A percentile compares a stretch with the other conserved stretches of the same genome.
Conservation (phyloP, 306 rosid genomes). For the Rosa rugosa region DNA sequence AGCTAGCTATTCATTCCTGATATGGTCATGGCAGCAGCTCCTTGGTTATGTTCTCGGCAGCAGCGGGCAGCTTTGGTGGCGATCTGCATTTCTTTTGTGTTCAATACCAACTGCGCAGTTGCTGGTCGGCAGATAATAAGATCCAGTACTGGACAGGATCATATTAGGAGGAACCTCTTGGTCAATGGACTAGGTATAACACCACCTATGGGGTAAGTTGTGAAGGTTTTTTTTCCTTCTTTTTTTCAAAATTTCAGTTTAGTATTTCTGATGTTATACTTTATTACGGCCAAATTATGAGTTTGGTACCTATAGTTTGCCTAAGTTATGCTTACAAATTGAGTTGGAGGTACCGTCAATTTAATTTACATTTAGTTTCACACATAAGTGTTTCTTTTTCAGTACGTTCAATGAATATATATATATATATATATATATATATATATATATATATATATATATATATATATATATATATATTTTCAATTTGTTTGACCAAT, state of each 20-base stretch:
- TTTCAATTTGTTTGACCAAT: background rate
- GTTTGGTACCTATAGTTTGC: background rate
- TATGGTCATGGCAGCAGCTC: background rate
- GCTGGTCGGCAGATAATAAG: background rate
- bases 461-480: too few species aligned
- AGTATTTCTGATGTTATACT: background rate
- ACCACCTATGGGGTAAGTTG: conserved; percentile 11
- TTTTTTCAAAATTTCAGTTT: background rate
- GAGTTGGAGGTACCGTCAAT: background rate
- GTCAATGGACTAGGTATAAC: conserved; percentile 5
- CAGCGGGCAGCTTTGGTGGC: background rate
- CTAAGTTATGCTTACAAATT: background rate
- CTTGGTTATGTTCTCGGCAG: background rate
- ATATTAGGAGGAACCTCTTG: background rate
- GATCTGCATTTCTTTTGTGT: background rate
- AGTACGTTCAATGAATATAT: too few species aligned
- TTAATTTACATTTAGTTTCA: background rate
- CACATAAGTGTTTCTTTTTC: too few species aligned
- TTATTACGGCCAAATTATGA: background rate
- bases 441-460: too few species aligned
- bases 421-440: too few species aligned
- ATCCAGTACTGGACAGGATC: background rate
- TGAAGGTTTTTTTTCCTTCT: background rate
- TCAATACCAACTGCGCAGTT: background rate
- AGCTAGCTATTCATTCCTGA: background rate